Percentiles rank a stretch among this genome's conserved stretches.
These are phyloP conservation scores for Selaginella moellendorffii DNA, from an alignment of 75 land plant species.

Conservation along the genomic window DNA sequence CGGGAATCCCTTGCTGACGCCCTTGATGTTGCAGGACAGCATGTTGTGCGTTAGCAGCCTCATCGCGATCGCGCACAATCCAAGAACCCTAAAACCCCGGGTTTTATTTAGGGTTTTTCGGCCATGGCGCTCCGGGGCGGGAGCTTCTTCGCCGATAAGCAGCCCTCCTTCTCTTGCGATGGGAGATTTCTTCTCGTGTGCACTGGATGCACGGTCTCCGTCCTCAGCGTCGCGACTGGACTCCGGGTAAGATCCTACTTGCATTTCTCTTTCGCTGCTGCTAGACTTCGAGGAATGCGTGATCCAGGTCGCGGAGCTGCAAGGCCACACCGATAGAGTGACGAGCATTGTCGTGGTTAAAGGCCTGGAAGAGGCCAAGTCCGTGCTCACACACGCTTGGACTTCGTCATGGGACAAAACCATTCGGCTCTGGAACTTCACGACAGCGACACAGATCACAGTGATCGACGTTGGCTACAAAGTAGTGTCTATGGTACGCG, in stretches of 20 bases:
- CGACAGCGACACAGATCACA: conserved; percentile 32
- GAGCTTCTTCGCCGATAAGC: conserved; percentile 29
- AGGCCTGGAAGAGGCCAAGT: conserved; percentile 13
- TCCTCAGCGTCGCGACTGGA: conserved; percentile 77
- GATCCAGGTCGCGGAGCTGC: conserved; percentile 43
- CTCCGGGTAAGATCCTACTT: conserved; percentile 27
- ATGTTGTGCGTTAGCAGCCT: conserved; percentile 86
- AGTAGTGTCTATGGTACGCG: conserved; percentile 62
- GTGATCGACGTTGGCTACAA: conserved; percentile 44
- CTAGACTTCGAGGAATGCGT: neutral
- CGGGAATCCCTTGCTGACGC: conserved; percentile 74
- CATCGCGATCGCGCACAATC: conserved; percentile 21
- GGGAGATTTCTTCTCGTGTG: conserved; percentile 63
- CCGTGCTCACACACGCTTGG: conserved; percentile 51
- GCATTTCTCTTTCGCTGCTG: neutral
- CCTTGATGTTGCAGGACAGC: conserved; percentile 80
- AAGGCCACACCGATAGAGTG: conserved; percentile 65
- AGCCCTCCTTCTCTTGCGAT: conserved; percentile 74
- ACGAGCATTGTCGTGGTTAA: conserved; percentile 54
- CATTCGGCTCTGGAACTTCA: conserved; percentile 71
- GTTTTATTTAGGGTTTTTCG: neutral
- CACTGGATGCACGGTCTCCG: conserved; percentile 59
- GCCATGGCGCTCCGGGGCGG: conserved; percentile 47
- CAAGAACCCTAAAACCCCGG: neutral
- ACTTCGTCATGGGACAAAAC: conserved; percentile 78